phyloP scores from a whole-genome alignment of 768 basidiomycete genomes.

The Amanita exitialis region DNA sequence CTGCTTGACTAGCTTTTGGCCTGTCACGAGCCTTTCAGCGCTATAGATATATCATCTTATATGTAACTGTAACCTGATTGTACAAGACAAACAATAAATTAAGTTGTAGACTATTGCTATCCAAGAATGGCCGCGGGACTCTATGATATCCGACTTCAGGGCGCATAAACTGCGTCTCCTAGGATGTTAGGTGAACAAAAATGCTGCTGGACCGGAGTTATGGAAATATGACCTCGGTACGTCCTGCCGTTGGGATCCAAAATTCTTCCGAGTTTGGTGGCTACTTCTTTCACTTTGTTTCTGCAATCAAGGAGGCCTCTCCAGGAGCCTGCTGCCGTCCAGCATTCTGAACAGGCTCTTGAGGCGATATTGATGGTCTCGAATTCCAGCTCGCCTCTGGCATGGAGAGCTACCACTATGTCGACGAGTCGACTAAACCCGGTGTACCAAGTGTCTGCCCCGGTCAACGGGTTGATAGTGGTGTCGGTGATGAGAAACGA shows the following conservation, averaged over 20 bases:
- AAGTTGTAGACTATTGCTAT: not conserved
- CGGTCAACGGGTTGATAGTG: constrained; percentile 48
- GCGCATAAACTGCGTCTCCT: constrained; percentile 30
- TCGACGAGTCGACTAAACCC: constrained; percentile 68
- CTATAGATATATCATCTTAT: not conserved
- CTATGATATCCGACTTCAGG: constrained; percentile 12
- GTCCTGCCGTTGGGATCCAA: constrained; percentile 48
- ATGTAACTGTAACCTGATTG: not conserved
- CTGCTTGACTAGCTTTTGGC: constrained; percentile 49
- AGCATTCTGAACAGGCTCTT: constrained; percentile 70
- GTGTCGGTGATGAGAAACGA: constrained; percentile 75
- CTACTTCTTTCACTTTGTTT: constrained; percentile 51
- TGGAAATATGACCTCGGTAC: constrained; percentile 24
- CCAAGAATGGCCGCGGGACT: too few species aligned
- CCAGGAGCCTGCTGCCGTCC: constrained; percentile 65
- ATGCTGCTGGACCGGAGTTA: not conserved
- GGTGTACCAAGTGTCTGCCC: constrained; percentile 50
- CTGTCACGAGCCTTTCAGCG: constrained; percentile 49
- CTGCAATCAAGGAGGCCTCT: constrained; percentile 53
- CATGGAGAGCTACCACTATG: constrained; percentile 61
- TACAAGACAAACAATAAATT: not conserved
- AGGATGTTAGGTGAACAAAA: constrained; percentile 6
- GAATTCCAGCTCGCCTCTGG: constrained; percentile 57
- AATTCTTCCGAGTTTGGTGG: constrained; percentile 46
- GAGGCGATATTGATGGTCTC: constrained; percentile 68